Evolutionary conservation across 148 eudicot genomes (phyloP).

Genomic region (Vaccinium myrtillus): DNA sequence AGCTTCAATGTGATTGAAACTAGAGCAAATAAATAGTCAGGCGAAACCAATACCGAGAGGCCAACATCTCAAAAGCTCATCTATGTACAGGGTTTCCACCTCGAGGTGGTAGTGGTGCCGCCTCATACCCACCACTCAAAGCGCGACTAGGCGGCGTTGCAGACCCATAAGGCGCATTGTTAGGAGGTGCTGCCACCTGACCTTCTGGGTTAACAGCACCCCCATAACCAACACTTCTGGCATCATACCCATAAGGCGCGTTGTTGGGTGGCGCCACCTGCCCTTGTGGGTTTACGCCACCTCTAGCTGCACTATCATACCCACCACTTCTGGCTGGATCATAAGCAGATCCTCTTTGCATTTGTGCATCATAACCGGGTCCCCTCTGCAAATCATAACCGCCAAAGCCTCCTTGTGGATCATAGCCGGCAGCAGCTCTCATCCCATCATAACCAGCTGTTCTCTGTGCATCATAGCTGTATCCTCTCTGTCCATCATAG

Average conservation of each 20-base stretch:
- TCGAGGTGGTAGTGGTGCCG: conserved; percentile 19
- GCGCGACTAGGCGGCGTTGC: conserved; percentile 39
- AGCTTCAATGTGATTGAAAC: conserved; percentile 6
- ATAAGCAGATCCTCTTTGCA: conserved; percentile 38
- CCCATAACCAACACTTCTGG: conserved; percentile 40
- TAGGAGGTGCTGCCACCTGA: conserved; percentile 35
- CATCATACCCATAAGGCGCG: conserved; percentile 38
- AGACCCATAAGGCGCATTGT: conserved; percentile 34
- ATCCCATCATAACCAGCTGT: conserved; percentile 41
- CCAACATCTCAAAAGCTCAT: conserved; percentile 23
- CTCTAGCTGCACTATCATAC: conserved; percentile 41
- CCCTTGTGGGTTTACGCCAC: conserved; percentile 41
- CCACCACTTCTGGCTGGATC: conserved; percentile 35
- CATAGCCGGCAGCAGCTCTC: conserved; percentile 35
- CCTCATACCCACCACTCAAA: conserved; percentile 49
- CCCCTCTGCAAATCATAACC: conserved; percentile 31
- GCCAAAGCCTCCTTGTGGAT: conserved; percentile 28
- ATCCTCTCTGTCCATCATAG: conserved; percentile 30
- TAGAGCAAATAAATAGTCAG: background rate
- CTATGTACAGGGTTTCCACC: conserved; percentile 49
- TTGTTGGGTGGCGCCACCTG: conserved; percentile 42
- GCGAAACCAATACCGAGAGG: background rate
- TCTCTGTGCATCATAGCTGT: conserved; percentile 27
- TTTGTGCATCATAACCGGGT: conserved; percentile 21
- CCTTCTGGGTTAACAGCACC: conserved; percentile 43